Evolutionary conservation across 2,329 filamentous ascomycete species (phyloP).

Genomic region (Pestalotiopsis sp.): DNA sequence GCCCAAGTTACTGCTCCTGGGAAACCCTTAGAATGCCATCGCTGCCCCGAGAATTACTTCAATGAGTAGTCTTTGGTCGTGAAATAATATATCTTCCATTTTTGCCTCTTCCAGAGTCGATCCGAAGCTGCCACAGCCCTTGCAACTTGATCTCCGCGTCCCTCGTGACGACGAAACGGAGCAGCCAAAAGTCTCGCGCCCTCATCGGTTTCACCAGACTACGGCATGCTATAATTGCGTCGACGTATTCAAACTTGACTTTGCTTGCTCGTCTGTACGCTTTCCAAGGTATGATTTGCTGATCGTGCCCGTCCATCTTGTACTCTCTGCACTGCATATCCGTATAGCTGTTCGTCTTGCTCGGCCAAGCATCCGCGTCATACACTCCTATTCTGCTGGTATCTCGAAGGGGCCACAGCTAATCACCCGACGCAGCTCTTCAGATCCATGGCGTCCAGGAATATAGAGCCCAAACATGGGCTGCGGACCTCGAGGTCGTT

Average conservation of each 20-base stretch:
- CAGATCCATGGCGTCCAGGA: constrained; percentile 18
- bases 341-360: neutral
- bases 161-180: neutral
- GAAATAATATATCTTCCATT: neutral
- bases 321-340: neutral
- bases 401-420: constrained; percentile 25
- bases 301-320: neutral
- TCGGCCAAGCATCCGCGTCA: neutral
- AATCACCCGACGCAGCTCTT: constrained; percentile 14
- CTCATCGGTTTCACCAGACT: neutral
- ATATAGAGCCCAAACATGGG: constrained; percentile 26
- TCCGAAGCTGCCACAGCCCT: neutral
- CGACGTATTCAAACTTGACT: neutral
- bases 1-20: neutral
- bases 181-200: neutral
- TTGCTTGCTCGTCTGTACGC: neutral
- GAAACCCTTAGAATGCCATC: neutral
- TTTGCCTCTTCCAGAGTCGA: neutral
- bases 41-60: neutral
- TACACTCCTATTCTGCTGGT: neutral
- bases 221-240: constrained; percentile 2
- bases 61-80: neutral
- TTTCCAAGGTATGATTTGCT: neutral
- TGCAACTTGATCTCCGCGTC: neutral
- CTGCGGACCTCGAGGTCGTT: constrained; percentile 30